phyloP scores from a whole-genome alignment of 208 protist genomes.

The Crithidia sp. region DNA sequence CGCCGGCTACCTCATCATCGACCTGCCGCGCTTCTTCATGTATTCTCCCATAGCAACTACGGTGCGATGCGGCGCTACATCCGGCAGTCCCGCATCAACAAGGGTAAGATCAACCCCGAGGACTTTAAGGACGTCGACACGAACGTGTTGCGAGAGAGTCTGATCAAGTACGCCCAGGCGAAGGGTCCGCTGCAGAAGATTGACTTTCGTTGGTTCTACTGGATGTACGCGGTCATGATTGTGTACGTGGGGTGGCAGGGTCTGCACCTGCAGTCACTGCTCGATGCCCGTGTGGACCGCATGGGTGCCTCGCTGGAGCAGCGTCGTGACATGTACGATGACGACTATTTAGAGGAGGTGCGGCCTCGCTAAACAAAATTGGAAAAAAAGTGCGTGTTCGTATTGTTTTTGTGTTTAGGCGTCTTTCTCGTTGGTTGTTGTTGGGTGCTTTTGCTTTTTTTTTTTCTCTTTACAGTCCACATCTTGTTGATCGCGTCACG shows the following conservation, averaged over 20 bases:
- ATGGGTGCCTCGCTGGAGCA: constrained; percentile 61
- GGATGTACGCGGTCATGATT: constrained; percentile 89
- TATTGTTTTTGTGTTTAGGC: no score
- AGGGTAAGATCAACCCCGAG: constrained; percentile 83
- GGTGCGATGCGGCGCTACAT: constrained; percentile 82
- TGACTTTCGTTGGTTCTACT: constrained; percentile 85
- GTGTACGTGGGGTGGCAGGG: constrained; percentile 75
- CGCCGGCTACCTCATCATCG: constrained; percentile 65
- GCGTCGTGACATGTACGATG: constrained; percentile 74
- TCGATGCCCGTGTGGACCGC: constrained; percentile 68
- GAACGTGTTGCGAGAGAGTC: constrained; percentile 75
- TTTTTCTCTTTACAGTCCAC: no score
- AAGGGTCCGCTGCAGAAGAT: constrained; percentile 84
- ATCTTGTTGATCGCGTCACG: no score
- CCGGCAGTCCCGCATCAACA: constrained; percentile 75
- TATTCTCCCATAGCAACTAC: constrained; percentile 83
- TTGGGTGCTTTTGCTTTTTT: no score
- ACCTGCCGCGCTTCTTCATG: constrained; percentile 71
- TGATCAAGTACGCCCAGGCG: constrained; percentile 73
- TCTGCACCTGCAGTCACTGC: constrained; percentile 53
- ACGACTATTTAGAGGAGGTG: constrained; percentile 88
- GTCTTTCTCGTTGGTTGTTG: no score
- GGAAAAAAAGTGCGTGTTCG: neutral
- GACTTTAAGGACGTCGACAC: constrained; percentile 86
- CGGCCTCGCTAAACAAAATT: constrained; percentile 48